Evolutionary conservation across 1,284 basidiomycete species (phyloP), one percentile per base, ranked within the genome.

Genomic region (Serendipita sp.): DNA sequence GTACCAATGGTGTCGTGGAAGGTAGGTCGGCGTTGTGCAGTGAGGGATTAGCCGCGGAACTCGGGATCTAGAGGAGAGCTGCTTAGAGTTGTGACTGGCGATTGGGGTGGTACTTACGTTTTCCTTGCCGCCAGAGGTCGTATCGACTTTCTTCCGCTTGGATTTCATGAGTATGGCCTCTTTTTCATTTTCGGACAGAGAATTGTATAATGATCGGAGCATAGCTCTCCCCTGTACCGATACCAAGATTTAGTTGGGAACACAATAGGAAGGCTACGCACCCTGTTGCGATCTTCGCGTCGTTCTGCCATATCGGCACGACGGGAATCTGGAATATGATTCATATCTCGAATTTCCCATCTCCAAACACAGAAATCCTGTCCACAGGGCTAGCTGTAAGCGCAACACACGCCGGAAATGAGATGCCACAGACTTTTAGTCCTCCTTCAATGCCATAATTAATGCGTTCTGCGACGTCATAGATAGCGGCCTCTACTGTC

Each of bases 341-440:
- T 75, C 26, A 77, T 67, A 13, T 82, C 78, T 67, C 79, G 83
- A 4, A 87, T 83, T 70, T 94, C 91, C 91, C 91, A 93, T 65
- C 91, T 78, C 91, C 91, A 94, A n/a, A 89, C 74, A 67, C 82
- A 85, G 38, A 88, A 68, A 17, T 67, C 66, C 62, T 71, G 63
- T 4, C 65, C 66, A 3, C 67, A 61, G 3, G 22, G 62, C 43
- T 38, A 12, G 58, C 35, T 41, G n/a, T 34, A 30, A 13, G 22
- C 1, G 22, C 22, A 29, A 38, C 22, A 22, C 38, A 41, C 38
- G 38, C 5, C 2, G 43, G 32, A 45, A 32, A 42, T 47, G 17
- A 15, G 55, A 32, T 45, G 53, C 42, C 13, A 63, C 53, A 30
- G 49, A 58, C 53, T 29, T 58, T 58, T 22, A 58, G 68, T 2